Evolutionary conservation across 73 alveolate genomes (phyloP), one percentile per base, ranked within the genome.

Genomic region (Paraurostyla sp.): DNA sequence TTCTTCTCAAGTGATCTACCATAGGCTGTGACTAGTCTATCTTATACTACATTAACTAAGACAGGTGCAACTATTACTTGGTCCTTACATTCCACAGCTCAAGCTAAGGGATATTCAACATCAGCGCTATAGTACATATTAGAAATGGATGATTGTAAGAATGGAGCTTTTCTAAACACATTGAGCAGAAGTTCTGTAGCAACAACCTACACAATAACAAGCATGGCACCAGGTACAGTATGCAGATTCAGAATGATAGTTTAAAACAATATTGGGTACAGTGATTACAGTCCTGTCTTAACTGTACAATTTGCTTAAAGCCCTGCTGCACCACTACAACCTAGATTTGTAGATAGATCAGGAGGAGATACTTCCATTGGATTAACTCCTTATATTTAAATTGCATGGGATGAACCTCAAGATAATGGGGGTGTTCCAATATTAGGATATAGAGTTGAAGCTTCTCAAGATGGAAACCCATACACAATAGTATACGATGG

Each of bases 381-480:
- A 36, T 54, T 32, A 22, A 54, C 92, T 29, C 93, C 95, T 6
- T 91, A 40, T 71, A 94, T 94, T 49, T 40, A 65, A 41, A 88
- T 94, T 32, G 69, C 59, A n/a, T 94, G 96, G 96, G 82, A 59
- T 40, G 78, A 42, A 0, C 96, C 95, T 32, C 29, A 29, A 41
- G 92, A 88, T 40, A 65, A 75, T 87, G 94, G 94, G 7, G 96
- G 94, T 42, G n/a, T 88, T 3, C 85, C 90, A 11, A 82, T 94
- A 27, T 85, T 92, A 27, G 98, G 98, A 58, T 94, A 83, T 82
- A 91, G 76, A 76, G 93, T 94, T 9, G 96, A 94, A 83, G 65
- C 56, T 32, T 50, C 80, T 33, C 46, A 83, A 56, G 85, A 85
- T 58, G 73, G 49, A 0, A 83, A 92, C 25, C 41, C 91, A 0